phyloP scores from a whole-genome alignment of 1,139 yeast genomes.

The Blastobotrys raffinosifermentans region DNA sequence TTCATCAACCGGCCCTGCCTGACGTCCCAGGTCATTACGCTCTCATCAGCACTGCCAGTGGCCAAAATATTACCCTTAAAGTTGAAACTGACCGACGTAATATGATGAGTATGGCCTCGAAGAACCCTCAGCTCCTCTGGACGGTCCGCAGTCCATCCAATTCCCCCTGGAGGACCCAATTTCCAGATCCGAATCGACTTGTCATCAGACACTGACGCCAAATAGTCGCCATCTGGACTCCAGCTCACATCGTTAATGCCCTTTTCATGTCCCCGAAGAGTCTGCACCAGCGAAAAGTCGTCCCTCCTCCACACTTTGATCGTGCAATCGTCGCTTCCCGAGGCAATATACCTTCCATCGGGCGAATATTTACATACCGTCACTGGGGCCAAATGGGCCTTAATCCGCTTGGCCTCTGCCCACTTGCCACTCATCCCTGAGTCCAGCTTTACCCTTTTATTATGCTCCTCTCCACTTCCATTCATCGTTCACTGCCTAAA shows the following conservation, averaged over 20 bases:
- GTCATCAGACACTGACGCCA: conserved; percentile 89
- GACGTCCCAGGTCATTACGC: conserved; percentile 86
- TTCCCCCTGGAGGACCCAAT: conserved; percentile 28
- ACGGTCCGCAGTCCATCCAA: not conserved
- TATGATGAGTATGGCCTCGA: conserved; percentile 81
- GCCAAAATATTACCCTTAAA: conserved; percentile 71
- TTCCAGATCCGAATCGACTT: conserved; percentile 74
- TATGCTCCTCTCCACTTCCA: too few relatives aligned
- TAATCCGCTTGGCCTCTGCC: not conserved
- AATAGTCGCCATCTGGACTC: conserved; percentile 65
- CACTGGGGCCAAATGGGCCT: conserved; percentile 1
- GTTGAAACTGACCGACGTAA: conserved; percentile 66
- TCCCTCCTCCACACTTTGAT: conserved; percentile 41
- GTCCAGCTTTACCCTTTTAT: not conserved
- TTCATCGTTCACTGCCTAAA: too few relatives aligned
- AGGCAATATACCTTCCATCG: conserved; percentile 57
- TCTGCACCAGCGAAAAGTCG: conserved; percentile 33
- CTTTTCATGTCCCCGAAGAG: conserved; percentile 54
- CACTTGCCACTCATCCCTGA: not conserved
- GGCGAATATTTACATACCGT: conserved; percentile 35
- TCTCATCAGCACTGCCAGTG: conserved; percentile 87
- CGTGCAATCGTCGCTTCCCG: conserved; percentile 42
- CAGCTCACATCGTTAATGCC: conserved; percentile 71
- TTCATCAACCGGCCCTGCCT: conserved; percentile 63
- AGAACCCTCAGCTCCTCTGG: conserved; percentile 39